These are phyloP conservation scores for Thielaviopsis musarum DNA, from an alignment of 2,329 filamentous ascomycete genomes.

Conservation along the genomic window DNA sequence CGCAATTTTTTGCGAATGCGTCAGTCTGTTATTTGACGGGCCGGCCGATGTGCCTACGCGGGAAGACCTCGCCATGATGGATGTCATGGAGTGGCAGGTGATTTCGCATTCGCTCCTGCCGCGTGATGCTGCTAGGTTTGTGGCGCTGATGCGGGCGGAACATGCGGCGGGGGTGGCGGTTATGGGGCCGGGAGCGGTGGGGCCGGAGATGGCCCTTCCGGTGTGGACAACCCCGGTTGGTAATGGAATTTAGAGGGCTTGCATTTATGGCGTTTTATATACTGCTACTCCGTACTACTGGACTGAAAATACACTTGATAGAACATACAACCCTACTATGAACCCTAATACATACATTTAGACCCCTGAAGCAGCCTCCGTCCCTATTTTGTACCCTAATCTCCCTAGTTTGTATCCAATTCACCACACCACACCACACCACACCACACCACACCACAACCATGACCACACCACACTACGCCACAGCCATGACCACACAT, in stretches of 20 bases:
- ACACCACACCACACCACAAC: too few relatives aligned
- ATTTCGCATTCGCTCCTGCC: constrained; percentile 10
- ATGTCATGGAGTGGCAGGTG: constrained; percentile 7
- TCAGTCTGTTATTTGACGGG: constrained; percentile 7
- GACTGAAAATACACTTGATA: not conserved
- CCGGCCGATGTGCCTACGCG: not conserved
- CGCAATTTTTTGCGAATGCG: constrained; percentile 10
- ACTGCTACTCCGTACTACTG: not conserved
- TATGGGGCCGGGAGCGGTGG: not conserved
- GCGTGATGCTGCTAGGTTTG: constrained; percentile 1
- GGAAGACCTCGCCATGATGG: constrained; percentile 6
- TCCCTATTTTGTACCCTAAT: too few relatives aligned
- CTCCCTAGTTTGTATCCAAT: too few relatives aligned
- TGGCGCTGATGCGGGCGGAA: constrained; percentile 8
- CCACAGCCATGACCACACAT: constrained; percentile 23
- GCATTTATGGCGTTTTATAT: not conserved
- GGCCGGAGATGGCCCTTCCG: not conserved
- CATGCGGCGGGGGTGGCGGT: constrained; percentile 3
- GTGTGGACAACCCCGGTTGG: not conserved
- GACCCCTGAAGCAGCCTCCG: too few relatives aligned
- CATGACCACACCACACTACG: too few relatives aligned
- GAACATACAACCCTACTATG: not conserved
- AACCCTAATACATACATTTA: too few relatives aligned
- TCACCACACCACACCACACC: too few relatives aligned
- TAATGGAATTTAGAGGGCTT: not conserved